Base-by-base conservation (phyloP, 805 yeast genomes). In the Ogataea parapolymorpha region DNA sequence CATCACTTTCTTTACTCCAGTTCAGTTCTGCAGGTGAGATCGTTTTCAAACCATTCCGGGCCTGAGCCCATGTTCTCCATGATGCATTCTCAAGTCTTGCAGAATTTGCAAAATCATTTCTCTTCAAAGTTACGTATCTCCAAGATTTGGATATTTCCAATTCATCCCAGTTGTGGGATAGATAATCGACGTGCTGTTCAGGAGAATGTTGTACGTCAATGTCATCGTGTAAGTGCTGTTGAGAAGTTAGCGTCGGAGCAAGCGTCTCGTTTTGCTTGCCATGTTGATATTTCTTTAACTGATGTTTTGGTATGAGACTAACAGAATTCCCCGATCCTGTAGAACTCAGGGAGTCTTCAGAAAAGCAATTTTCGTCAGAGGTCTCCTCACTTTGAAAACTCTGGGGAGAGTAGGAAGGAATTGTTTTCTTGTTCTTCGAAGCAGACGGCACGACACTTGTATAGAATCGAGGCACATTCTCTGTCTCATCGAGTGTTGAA, bases 51-150 rank as follows among this genome's bases (percentile, higher is more conserved):
- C 79, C 72, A 49, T 78, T 76, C 52, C 85, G 78, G 39, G 93
- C 77, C 64, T 91, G 93, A 10, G 96, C 90, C 98, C 98, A 91
- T 16, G 95, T 87, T 61, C 99, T 76, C 97, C 98, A 93, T 23
- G 87, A 75, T 11, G 96, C 95, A 55, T 85, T 85, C 59, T 85
- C 91, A 35, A 85, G 68, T 35, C 95, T 65, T 23, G 85, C 95
- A 50, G 79, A 79, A 68, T 62, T 61, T n/a, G 96, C 95, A 46
- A 86, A 84, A 57, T 86, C 91, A 47, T 85, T 85, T 33, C 95
- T 76, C 53, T 85, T 80, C 47, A 79, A 66, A 31, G 88, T 89
- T 42, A 93, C 84, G 60, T 93, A 93, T 51, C 96, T 74, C 99
- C 99, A 93, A 23, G 96, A 87, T 48, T 86, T 86, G 10, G 95